A percentile compares a stretch with the other conserved stretches of the same genome.
phyloP scores from a whole-genome alignment of 768 basidiomycete genomes.

The Lactarius quietus region DNA sequence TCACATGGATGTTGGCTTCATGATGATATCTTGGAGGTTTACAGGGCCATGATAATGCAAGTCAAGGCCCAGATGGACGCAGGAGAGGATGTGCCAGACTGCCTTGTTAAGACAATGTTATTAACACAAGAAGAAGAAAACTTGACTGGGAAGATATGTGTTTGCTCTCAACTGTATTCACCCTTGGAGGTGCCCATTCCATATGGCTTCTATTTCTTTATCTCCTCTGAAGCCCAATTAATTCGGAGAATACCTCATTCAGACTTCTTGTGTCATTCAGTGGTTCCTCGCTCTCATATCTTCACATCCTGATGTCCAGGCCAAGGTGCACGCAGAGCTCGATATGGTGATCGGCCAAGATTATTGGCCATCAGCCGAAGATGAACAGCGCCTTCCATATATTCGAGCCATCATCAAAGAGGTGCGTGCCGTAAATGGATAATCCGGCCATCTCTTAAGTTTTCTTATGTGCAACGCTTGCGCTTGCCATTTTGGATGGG shows the following conservation, averaged over 20 bases:
- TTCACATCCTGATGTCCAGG: too few relatives aligned
- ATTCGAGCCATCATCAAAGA: too few relatives aligned
- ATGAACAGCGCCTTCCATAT: too few relatives aligned
- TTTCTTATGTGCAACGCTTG: slow-evolving; percentile 27
- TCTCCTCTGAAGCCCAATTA: not conserved
- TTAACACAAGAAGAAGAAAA: slow-evolving; percentile 31
- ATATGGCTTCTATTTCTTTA: not conserved
- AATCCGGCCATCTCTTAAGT: not conserved
- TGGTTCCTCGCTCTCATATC: slow-evolving; percentile 34
- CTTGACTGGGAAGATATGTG: slow-evolving; percentile 34
- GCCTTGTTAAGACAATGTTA: slow-evolving; percentile 35
- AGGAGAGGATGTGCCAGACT: slow-evolving; percentile 36
- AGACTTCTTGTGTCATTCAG: slow-evolving; percentile 36
- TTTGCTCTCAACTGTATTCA: too few relatives aligned
- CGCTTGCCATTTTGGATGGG: slow-evolving; percentile 33
- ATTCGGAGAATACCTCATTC: not conserved
- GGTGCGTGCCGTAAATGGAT: slow-evolving; percentile 6
- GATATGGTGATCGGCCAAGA: too few relatives aligned
- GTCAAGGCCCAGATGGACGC: slow-evolving; percentile 32
- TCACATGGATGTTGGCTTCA: slow-evolving; percentile 41
- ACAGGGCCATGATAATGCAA: slow-evolving; percentile 33
- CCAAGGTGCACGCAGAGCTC: too few relatives aligned
- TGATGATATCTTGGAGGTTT: slow-evolving; percentile 32
- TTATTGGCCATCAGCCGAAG: too few relatives aligned
- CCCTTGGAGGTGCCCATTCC: slow-evolving; percentile 37